Evolutionary conservation across 768 basidiomycete species (phyloP).

Genomic region (Trametes meyenii): DNA sequence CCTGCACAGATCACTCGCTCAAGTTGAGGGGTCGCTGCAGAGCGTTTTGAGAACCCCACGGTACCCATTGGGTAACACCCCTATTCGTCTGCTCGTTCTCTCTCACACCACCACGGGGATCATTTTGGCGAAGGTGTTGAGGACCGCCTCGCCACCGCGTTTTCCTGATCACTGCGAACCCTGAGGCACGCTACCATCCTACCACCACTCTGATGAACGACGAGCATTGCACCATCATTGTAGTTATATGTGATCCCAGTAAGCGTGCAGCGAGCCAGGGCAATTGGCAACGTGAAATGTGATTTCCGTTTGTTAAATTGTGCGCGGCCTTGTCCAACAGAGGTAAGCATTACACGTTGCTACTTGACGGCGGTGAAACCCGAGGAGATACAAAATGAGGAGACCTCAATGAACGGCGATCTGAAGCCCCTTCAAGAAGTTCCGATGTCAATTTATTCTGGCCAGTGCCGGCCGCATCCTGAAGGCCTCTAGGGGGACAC

Average conservation of each 20-base stretch:
- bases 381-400: conserved; percentile 37
- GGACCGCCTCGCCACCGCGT: conserved; percentile 33
- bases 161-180: conserved; percentile 38
- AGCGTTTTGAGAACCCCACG: conserved; percentile 35
- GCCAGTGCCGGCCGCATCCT: too few species aligned
- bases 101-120: conserved; percentile 34
- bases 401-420: conserved; percentile 38
- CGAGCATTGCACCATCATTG: conserved; percentile 7
- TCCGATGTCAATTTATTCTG: conserved; percentile 35
- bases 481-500: too few species aligned
- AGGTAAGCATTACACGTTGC: too few species aligned
- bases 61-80: conserved; percentile 34
- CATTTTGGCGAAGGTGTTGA: conserved; percentile 40
- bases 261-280: conserved; percentile 19
- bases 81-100: conserved; percentile 36
- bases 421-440: conserved; percentile 37
- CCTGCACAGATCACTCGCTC: conserved; percentile 33
- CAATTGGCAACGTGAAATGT: not conserved
- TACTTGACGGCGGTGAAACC: too few species aligned
- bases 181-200: conserved; percentile 31
- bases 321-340: conserved; percentile 16
- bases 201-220: conserved; percentile 12
- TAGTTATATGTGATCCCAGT: conserved; percentile 19
- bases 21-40: conserved; percentile 34
- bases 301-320: conserved; percentile 10